Percentiles rank a stretch among this genome's conserved stretches.
These are phyloP conservation scores for Casuarina equisetifolia DNA, from an alignment of 306 rosid species.

Conservation along the genomic window DNA sequence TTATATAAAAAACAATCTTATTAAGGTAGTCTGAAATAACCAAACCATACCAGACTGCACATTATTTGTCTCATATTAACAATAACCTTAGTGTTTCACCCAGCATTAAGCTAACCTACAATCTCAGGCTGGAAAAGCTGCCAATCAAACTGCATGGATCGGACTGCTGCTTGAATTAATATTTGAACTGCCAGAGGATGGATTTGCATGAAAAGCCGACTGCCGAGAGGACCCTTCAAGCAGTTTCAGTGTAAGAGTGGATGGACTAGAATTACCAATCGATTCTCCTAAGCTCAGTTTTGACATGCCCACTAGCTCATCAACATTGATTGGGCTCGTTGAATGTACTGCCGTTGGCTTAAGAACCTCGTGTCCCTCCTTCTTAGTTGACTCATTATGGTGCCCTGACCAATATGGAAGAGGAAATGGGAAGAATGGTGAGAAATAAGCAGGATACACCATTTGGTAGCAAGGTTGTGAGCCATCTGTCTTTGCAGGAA, in stretches of 20 bases:
- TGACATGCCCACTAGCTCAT: slow-evolving; percentile 94
- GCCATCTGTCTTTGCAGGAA: slow-evolving; percentile 47
- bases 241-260: slow-evolving; percentile 71
- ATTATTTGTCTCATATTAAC: slow-evolving; percentile 40
- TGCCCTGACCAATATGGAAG: slow-evolving; percentile 77
- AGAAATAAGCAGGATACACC: slow-evolving; percentile 66
- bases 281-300: slow-evolving; percentile 89
- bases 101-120: slow-evolving; percentile 30
- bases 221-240: slow-evolving; percentile 86
- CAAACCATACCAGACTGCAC: slow-evolving; percentile 53
- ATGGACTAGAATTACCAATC: slow-evolving; percentile 63
- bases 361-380: slow-evolving; percentile 75
- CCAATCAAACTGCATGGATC: slow-evolving; percentile 74
- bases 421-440: slow-evolving; percentile 74
- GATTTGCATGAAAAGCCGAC: slow-evolving; percentile 92
- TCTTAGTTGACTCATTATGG: slow-evolving; percentile 46
- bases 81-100: slow-evolving; percentile 27
- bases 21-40: slow-evolving; percentile 38
- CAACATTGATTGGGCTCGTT: slow-evolving; percentile 81
- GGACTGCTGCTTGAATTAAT: slow-evolving; percentile 64
- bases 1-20: slow-evolving; percentile 29
- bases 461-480: slow-evolving; percentile 57
- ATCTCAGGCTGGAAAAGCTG: slow-evolving; percentile 31
- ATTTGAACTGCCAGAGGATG: slow-evolving; percentile 58
- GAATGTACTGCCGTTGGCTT: slow-evolving; percentile 95